Evolutionary conservation across 306 rosid species (phyloP).

Genomic region (Dicorynia guianensis): DNA sequence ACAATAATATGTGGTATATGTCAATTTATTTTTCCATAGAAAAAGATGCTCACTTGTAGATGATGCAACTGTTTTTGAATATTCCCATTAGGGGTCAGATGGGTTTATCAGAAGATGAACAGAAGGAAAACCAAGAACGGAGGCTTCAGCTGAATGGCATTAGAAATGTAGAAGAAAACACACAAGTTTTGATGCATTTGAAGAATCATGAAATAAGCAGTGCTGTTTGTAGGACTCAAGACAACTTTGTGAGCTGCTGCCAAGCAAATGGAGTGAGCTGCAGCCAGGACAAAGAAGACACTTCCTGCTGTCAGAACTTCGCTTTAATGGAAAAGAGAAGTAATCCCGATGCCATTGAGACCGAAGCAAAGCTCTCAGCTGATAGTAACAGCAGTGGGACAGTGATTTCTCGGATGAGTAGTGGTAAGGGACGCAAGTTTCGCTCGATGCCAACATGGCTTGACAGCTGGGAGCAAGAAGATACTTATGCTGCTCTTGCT

Average conservation of each 20-base stretch:
- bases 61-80: constrained; percentile 12
- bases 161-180: constrained; percentile 48
- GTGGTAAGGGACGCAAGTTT: constrained; percentile 67
- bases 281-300: constrained; percentile 63
- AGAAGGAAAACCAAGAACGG: constrained; percentile 61
- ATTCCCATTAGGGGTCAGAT: constrained; percentile 82
- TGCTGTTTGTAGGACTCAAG: constrained; percentile 33
- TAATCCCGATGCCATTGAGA: constrained; percentile 49
- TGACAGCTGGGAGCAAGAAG: constrained; percentile 92
- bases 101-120: constrained; percentile 88
- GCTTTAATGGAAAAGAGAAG: constrained; percentile 40
- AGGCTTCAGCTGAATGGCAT: constrained; percentile 60
- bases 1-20: not conserved
- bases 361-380: constrained; percentile 47
- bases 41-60: constrained; percentile 23
- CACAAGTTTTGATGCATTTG: constrained; percentile 38
- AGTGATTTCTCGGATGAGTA: constrained; percentile 49
- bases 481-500: constrained; percentile 82
- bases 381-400: constrained; percentile 55
- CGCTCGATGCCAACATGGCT: constrained; percentile 78
- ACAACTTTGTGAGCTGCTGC: constrained; percentile 30
- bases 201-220: constrained; percentile 32
- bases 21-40: too few relatives aligned
- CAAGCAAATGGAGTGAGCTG: constrained; percentile 52
- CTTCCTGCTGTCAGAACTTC: constrained; percentile 64